These are phyloP conservation scores for Carallia brachiata DNA, from an alignment of 345 rosid species.

Conservation along the genomic window DNA sequence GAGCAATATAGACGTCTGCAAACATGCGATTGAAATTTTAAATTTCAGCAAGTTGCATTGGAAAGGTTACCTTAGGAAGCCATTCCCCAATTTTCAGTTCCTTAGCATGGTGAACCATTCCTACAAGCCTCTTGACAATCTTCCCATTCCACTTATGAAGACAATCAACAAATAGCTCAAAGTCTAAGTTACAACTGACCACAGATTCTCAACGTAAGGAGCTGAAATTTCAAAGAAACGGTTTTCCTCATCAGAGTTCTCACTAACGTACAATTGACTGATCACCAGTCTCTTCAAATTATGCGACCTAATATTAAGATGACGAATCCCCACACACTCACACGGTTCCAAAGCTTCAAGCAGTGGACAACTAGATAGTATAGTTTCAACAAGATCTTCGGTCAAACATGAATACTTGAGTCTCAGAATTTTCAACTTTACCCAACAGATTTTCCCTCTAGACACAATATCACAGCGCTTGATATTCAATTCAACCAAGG, in stretches of 20 bases:
- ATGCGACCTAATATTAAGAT: neutral
- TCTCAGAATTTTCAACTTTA: neutral
- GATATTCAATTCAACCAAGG: neutral
- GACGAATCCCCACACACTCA: neutral
- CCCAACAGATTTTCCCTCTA: neutral
- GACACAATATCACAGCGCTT: neutral
- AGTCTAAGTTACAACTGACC: neutral
- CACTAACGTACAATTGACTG: too few relatives aligned
- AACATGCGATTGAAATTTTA: too few relatives aligned
- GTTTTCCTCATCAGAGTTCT: too few relatives aligned
- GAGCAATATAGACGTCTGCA: too few relatives aligned
- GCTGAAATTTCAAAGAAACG: neutral
- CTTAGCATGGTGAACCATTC: too few relatives aligned
- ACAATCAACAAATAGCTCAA: too few relatives aligned
- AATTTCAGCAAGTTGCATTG: too few relatives aligned
- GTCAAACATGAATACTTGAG: neutral
- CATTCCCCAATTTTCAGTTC: too few relatives aligned
- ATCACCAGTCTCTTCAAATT: neutral
- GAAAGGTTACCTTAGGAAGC: too few relatives aligned
- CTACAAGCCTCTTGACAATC: too few relatives aligned
- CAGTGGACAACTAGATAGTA: constrained; percentile 3
- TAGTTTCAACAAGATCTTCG: neutral
- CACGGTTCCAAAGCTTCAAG: neutral
- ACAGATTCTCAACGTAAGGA: constrained; percentile 8
- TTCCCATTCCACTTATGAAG: too few relatives aligned